Evolutionary conservation across 1,284 basidiomycete genomes (phyloP), one percentile per base, ranked within the genome.

Genomic region (Boletus semigastroideus): DNA sequence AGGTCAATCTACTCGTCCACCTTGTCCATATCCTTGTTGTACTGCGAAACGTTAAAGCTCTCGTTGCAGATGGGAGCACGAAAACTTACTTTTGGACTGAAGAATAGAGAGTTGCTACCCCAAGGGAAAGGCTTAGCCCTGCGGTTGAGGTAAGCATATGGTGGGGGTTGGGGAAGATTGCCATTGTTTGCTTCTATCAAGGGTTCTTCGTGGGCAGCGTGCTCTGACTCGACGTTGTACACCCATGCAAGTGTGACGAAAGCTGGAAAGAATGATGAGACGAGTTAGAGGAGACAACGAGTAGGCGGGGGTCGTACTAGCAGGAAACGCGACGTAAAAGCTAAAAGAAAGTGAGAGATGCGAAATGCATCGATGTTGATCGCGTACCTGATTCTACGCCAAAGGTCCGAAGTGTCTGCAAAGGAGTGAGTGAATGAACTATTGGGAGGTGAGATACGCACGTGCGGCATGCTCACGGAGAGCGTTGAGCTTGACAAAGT

Each of bases 91-190:
- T 82, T 74, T 44, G 83, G 69, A 71, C 90, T 92, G 75, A 80
- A 93, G 79, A 93, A 93, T 14, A 92, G 77, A 20, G 79, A 79
- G 78, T 92, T 91, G 63, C 62, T 70, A 37, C 90, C 90, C 90
- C 90, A 92, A 11, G 90, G 89, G 78, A 80, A 92, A 34, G 87
- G 86, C 74, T 89, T 87, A 57, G 67, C 67, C 56, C 90, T 78
- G 63, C 77, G 81, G 76, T 92, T 91, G 69, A 93, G 66, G 75
- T 87, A 90, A 44, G 88, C 80, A 67, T 86, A 94, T 27, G 73
- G 73, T 48, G 91, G 87, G 27, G 78, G 70, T 60, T 87, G 80
- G 44, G 90, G 90, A 45, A 89, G 76, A 53, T 81, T 75, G 47
- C 90, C 92, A 48, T 78, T 84, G 69, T 93, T 84, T 74, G 90